These are phyloP conservation scores for Pogostemon cablin DNA, from an alignment of 257 asterid species.

Conservation along the genomic window DNA sequence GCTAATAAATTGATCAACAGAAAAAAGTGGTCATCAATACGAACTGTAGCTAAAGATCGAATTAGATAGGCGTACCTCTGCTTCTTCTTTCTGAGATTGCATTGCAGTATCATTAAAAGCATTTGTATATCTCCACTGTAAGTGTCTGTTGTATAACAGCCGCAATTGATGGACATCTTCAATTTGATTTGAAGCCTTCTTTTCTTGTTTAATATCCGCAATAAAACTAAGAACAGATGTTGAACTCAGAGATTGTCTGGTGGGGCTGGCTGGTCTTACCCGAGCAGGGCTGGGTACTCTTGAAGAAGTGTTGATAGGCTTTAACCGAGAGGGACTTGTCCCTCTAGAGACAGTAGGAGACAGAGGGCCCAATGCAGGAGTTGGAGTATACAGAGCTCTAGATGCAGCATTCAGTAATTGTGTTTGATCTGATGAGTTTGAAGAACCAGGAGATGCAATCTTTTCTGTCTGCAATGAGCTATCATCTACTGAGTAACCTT, in stretches of 20 bases:
- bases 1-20: slow-evolving; percentile 2
- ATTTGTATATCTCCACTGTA: slow-evolving; percentile 89
- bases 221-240: slow-evolving; percentile 82
- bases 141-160: slow-evolving; percentile 73
- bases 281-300: slow-evolving; percentile 82
- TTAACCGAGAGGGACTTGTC: slow-evolving; percentile 66
- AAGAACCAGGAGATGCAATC: slow-evolving; percentile 36
- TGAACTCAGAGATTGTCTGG: slow-evolving; percentile 62
- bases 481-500: slow-evolving; percentile 54
- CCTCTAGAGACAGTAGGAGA: slow-evolving; percentile 74
- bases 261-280: slow-evolving; percentile 77
- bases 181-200: slow-evolving; percentile 68
- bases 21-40: slow-evolving; percentile 15
- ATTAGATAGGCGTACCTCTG: slow-evolving; percentile 62
- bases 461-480: slow-evolving; percentile 41
- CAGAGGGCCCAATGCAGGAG: slow-evolving; percentile 53
- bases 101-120: slow-evolving; percentile 59
- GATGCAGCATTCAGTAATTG: slow-evolving; percentile 49
- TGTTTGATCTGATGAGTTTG: slow-evolving; percentile 55
- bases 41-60: slow-evolving; percentile 24
- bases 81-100: slow-evolving; percentile 59
- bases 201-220: slow-evolving; percentile 71
- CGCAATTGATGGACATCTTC: slow-evolving; percentile 91
- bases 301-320: slow-evolving; percentile 53
- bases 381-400: slow-evolving; percentile 50